Evolutionary conservation across 2,329 filamentous ascomycete species (phyloP).

Genomic region (Scorias spongiosa): DNA sequence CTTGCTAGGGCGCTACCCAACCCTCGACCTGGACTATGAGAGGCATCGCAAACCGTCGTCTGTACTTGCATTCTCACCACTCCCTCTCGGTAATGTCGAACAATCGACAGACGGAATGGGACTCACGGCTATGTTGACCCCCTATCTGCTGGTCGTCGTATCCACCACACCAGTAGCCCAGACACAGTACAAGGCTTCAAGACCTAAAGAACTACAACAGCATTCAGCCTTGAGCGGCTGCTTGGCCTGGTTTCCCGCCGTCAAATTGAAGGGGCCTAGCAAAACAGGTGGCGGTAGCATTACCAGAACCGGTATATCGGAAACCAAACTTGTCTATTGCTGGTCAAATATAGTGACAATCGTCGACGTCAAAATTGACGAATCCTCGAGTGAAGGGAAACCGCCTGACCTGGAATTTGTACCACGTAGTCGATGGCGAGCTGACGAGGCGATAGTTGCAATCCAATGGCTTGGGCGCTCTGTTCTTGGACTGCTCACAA

Average conservation of each 20-base stretch:
- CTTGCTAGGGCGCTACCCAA: conserved; percentile 81
- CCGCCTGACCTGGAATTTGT: conserved; percentile 66
- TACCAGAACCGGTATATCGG: conserved; percentile 42
- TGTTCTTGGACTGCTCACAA: conserved; percentile 78
- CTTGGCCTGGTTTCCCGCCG: conserved; percentile 91
- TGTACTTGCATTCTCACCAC: conserved; percentile 75
- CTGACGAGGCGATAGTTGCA: conserved; percentile 87
- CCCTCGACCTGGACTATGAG: conserved; percentile 44
- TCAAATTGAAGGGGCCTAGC: conserved; percentile 61
- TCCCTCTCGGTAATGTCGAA: conserved; percentile 89
- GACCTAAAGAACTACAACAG: conserved; percentile 78
- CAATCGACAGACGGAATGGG: conserved; percentile 76
- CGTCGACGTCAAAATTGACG: conserved; percentile 65
- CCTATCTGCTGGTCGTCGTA: conserved; percentile 88
- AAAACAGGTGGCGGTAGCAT: conserved; percentile 32
- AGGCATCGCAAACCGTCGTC: conserved; percentile 80
- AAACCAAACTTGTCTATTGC: conserved; percentile 85
- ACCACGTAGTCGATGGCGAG: conserved; percentile 75
- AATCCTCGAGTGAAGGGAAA: conserved; percentile 26
- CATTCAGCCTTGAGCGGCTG: conserved; percentile 90
- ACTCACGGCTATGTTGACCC: conserved; percentile 85
- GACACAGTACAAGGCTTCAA: conserved; percentile 83
- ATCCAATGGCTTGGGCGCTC: conserved; percentile 95
- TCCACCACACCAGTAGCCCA: conserved; percentile 93
- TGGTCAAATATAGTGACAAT: conserved; percentile 98